phyloP scores from a whole-genome alignment of 2,329 filamentous ascomycete genomes.

The Aspergillus sp. region DNA sequence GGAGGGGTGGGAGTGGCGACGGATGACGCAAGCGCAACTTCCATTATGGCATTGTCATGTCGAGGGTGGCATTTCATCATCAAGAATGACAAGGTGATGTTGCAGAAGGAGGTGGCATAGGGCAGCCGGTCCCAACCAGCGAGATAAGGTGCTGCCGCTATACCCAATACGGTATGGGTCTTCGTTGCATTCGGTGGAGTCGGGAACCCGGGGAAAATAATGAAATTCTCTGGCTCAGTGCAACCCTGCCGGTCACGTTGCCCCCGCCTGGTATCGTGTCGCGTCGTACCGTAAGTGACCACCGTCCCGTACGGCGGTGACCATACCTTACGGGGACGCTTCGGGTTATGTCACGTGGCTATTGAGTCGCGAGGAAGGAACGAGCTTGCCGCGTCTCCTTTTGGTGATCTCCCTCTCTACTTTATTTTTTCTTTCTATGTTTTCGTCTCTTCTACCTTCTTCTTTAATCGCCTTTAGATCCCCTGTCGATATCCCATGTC shows the following conservation, averaged over 20 bases:
- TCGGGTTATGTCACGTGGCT: too few species aligned
- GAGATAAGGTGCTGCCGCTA: neutral
- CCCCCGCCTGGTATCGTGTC: neutral
- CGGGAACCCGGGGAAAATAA: conserved; percentile 17
- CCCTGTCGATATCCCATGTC: too few species aligned
- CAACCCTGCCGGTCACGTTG: conserved; percentile 20
- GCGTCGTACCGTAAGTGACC: too few species aligned
- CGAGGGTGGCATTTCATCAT: conserved; percentile 8
- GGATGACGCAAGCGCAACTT: neutral
- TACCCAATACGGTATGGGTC: conserved; percentile 5
- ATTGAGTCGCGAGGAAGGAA: too few species aligned
- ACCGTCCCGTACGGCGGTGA: too few species aligned
- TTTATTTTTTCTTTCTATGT: too few species aligned
- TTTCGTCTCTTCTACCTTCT: too few species aligned
- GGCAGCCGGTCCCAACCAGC: neutral
- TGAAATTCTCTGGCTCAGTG: conserved; percentile 7
- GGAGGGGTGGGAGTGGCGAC: neutral
- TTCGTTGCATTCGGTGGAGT: conserved; percentile 31
- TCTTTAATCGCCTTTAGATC: too few species aligned
- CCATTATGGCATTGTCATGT: neutral
- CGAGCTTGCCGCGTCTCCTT: too few species aligned
- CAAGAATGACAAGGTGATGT: conserved; percentile 14
- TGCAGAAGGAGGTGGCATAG: conserved; percentile 22
- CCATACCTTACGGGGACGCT: too few species aligned
- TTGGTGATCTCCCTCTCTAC: too few species aligned